phyloP scores from a whole-genome alignment of 1,284 basidiomycete species.

The Phenoliferia sp. region DNA sequence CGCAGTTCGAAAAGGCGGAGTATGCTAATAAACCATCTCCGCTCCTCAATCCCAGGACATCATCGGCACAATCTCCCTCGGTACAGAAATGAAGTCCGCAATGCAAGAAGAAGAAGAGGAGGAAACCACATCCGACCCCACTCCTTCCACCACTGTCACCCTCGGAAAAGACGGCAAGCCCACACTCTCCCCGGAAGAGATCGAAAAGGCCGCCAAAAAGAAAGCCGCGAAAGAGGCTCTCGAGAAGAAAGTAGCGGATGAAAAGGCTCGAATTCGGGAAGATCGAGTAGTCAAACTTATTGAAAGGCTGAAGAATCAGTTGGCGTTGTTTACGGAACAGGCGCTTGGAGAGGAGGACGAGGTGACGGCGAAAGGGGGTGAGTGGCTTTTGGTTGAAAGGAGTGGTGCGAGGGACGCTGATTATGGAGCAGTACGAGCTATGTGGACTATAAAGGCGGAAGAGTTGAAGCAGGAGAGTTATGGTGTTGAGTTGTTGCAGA shows the following conservation, averaged over 20 bases:
- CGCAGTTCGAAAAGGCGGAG: too few species aligned
- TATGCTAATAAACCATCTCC: too few species aligned
- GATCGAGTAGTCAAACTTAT: constrained; percentile 78
- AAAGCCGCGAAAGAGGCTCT: constrained; percentile 56
- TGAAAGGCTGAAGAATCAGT: constrained; percentile 65
- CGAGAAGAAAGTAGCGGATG: constrained; percentile 55
- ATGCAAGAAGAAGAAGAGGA: constrained; percentile 63
- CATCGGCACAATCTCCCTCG: constrained; percentile 59
- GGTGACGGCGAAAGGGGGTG: constrained; percentile 30
- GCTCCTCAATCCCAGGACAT: constrained; percentile 43
- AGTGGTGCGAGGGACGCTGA: not conserved
- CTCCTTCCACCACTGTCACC: not conserved
- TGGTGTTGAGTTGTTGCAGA: constrained; percentile 83
- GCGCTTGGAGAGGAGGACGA: constrained; percentile 50
- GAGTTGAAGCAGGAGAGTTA: constrained; percentile 87
- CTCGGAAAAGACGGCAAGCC: constrained; percentile 35
- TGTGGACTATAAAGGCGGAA: constrained; percentile 42
- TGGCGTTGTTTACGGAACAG: constrained; percentile 87
- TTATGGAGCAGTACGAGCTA: constrained; percentile 30
- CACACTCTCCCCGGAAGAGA: constrained; percentile 69
- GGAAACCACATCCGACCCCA: constrained; percentile 7
- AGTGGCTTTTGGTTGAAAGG: not conserved
- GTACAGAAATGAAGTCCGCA: constrained; percentile 95
- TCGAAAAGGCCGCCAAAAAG: constrained; percentile 55
- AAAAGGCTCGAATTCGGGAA: constrained; percentile 75